Base-by-base conservation (phyloP, 441 rosid species). In the Melastoma candidum region DNA sequence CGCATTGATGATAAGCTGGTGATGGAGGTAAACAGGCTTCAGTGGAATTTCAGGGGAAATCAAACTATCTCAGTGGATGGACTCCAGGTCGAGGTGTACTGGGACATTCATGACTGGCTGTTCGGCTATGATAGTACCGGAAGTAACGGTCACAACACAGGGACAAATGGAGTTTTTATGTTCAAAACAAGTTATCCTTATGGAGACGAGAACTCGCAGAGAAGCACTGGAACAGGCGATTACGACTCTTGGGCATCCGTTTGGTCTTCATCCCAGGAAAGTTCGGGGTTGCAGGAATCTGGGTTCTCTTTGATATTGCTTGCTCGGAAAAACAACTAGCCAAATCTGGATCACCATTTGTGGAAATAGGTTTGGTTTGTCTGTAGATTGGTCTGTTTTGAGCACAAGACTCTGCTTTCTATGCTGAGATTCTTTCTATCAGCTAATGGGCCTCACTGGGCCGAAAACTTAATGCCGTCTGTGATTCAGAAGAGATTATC, bases 21-120 rank as follows among this genome's bases (percentile, higher is more conserved):
- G 61, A 70, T 90, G 87, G 85, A 83, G 73, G 78, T 85, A 54
- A 85, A 83, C 74, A 68, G 86, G 64, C 79, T 90, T 52, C 77
- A 73, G 68, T 90, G 98, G 98, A 90, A 90, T 76, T 90, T 87
- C 67, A 74, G 96, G 9, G 96, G 98, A 8, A 90, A 90, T 61
- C 71, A 74, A 49, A 85, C 90, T 22, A 87, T 90, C 57, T 57
- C 74, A 68, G 92, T 87, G 50, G 93, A 90, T 70, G 93, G 90
- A 50, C 67, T 77, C n/a, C 78, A 86, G 5, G 88, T 90, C 27
- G 95, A 90, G 68, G 90, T 90, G 59, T 80, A 74, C 2, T 90
- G 98, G 98, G 98, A 90, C 73, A 88, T 90, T 47, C 83, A 90
- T 57, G 85, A 77, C 57, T 90, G 98, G 98, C 75, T 90, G 12